Base-by-base conservation (phyloP, 305 asterid genomes). In the Fraxinus dipetala region DNA sequence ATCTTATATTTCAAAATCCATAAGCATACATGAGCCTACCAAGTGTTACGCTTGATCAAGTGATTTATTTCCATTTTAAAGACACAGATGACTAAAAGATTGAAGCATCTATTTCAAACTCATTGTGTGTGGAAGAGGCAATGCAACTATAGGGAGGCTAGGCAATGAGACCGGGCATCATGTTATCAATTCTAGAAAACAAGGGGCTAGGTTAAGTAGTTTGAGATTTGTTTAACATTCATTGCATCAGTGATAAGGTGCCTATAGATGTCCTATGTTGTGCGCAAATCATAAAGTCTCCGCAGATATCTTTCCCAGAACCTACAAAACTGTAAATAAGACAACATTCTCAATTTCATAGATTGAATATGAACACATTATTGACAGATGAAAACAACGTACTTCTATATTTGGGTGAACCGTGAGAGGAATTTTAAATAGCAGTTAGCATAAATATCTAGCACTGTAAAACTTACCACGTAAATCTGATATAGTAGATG, bases 401-500 rank as follows among this genome's bases (percentile, higher is more conserved):
- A 43, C 31, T 32, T 54, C 36, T 40, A 30, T 5, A 48, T 51
- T 48, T 26, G 20, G 74, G 59, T 3, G 76, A 75, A 36, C 38
- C 5, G 22, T 22, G 65, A 72, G 65, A 74, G 74, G 78, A 78
- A 69, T 59, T 40, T 51, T 40, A 75, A 79, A 76, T 35, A 80
- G 35, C 32, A 78, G 54, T 31, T 72, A 73, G 78, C 40, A 73
- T 1, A 77, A 48, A 54, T 38, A 77, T 51, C 82, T 70, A 77
- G 77, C 32, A 79, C 76, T 70, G 75, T 10, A 84, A 67, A 79
- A 77, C 89, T 86, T 91, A 94, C 99, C 99, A 95, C 82, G 99
- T 84, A 87, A 95, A 95, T 84, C 99, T 85, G 87, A 95, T 95
- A 87, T 92, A 95, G 91, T 91, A 95, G 83, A 95, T 95, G 84